phyloP scores from a whole-genome alignment of 192 early-diverging fungal species.

The Chytriomyces confervae region DNA sequence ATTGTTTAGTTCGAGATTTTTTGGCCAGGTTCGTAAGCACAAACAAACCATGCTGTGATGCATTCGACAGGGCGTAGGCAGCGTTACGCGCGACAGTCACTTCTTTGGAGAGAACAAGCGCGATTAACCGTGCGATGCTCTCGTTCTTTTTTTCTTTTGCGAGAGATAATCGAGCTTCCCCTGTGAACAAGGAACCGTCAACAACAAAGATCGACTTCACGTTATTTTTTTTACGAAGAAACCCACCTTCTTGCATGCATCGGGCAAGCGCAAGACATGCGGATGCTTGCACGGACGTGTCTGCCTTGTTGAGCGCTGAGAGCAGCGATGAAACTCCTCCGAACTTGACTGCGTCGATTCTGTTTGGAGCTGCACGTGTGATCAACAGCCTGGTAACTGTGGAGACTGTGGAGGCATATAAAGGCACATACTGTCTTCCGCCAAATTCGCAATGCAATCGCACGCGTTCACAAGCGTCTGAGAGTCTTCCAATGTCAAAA shows the following conservation, averaged over 20 bases:
- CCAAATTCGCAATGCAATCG: conserved; percentile 57
- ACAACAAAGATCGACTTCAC: background rate
- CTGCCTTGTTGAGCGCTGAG: conserved; percentile 24
- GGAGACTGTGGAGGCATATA: background rate
- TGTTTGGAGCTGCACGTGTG: conserved; percentile 25
- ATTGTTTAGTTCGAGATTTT: background rate
- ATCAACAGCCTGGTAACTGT: background rate
- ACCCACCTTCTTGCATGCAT: conserved; percentile 44
- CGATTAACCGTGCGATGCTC: conserved; percentile 44
- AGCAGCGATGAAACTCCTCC: conserved; percentile 34
- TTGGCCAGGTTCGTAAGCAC: background rate
- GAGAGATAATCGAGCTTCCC: conserved; percentile 42
- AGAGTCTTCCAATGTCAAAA: conserved; percentile 48
- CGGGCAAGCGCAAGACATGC: conserved; percentile 39
- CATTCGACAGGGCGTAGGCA: conserved; percentile 56
- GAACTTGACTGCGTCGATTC: conserved; percentile 41
- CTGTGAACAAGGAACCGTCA: conserved; percentile 28
- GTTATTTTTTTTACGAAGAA: background rate
- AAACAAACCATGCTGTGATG: conserved; percentile 49
- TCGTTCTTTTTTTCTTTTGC: conserved; percentile 42
- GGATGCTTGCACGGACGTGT: conserved; percentile 33
- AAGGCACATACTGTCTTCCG: conserved; percentile 50
- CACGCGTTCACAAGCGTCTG: conserved; percentile 52
- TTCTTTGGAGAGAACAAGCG: conserved; percentile 52
- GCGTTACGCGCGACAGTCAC: conserved; percentile 55